These are phyloP conservation scores for Paulownia fortunei DNA, from an alignment of 257 asterid genomes.

Conservation along the genomic window DNA sequence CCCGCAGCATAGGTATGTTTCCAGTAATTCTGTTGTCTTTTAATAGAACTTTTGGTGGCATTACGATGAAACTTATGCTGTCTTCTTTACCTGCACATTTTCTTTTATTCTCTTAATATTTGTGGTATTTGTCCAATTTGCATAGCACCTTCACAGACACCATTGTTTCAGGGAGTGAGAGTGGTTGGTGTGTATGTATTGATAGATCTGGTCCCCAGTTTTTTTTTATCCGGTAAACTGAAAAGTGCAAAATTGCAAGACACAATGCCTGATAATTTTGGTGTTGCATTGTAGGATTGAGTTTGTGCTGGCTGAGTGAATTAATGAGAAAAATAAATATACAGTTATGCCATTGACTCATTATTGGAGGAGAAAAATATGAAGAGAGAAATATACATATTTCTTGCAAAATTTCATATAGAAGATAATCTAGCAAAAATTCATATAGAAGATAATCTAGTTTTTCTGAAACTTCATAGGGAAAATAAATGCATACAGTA, in stretches of 20 bases:
- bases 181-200: not conserved
- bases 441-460: no score
- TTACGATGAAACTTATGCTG: not conserved
- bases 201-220: no score
- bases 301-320: no score
- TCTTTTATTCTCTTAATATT: not conserved
- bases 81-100: not conserved
- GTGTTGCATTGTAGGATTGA: no score
- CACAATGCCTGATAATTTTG: no score
- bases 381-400: no score
- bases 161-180: not conserved
- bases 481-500: not conserved
- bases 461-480: not conserved
- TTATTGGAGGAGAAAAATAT: no score
- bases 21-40: not conserved
- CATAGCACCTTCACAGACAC: not conserved
- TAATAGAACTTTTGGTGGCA: not conserved
- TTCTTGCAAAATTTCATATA: no score
- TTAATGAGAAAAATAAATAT: no score
- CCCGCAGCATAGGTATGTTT: constrained; percentile 31
- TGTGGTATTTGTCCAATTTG: not conserved
- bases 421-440: no score
- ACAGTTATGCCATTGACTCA: not conserved
- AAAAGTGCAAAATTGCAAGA: no score
- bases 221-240: no score